phyloP scores from a whole-genome alignment of 352 stramenopile genomes.

The Elongisporangium undulatum region DNA sequence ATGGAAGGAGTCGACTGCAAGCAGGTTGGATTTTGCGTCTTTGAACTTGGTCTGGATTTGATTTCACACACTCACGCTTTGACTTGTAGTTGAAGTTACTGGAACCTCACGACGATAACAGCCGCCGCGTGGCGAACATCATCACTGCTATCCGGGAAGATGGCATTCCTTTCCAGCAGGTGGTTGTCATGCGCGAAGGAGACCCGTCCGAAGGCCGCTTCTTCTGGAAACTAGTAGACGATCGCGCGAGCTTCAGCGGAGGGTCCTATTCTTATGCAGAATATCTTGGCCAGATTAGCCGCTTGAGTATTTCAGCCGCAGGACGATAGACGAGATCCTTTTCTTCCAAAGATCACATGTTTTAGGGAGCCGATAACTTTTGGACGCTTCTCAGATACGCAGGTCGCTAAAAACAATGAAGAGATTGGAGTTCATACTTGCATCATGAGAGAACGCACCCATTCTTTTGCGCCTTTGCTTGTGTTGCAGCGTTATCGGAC shows the following conservation, averaged over 20 bases:
- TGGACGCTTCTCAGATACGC: not conserved
- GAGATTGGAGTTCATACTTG: not conserved
- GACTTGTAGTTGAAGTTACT: constrained; percentile 66
- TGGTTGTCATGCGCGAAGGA: constrained; percentile 94
- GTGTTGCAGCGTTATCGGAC: constrained; percentile 8
- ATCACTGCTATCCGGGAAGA: constrained; percentile 88
- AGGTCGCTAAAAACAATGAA: not conserved
- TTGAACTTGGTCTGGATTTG: constrained; percentile 10
- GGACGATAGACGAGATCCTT: constrained; percentile 45
- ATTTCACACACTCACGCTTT: constrained; percentile 10
- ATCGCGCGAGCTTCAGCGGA: constrained; percentile 96
- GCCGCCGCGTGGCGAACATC: constrained; percentile 84
- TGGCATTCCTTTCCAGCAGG: constrained; percentile 70
- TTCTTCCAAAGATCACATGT: not conserved
- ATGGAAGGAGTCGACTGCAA: constrained; percentile 94
- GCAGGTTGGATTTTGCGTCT: constrained; percentile 30
- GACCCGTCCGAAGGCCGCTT: constrained; percentile 93
- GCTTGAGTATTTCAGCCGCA: constrained; percentile 52
- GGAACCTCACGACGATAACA: constrained; percentile 80
- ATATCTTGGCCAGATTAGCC: constrained; percentile 92
- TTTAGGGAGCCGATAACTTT: not conserved
- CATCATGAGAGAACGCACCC: constrained; percentile 18
- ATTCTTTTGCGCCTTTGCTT: constrained; percentile 18
- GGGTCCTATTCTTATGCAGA: constrained; percentile 98
- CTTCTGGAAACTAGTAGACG: constrained; percentile 98